A percentile compares a stretch with the other conserved stretches of the same genome.
These are phyloP conservation scores for Solanum hybrid DNA, from an alignment of 305 asterid species.

Conservation along the genomic window DNA sequence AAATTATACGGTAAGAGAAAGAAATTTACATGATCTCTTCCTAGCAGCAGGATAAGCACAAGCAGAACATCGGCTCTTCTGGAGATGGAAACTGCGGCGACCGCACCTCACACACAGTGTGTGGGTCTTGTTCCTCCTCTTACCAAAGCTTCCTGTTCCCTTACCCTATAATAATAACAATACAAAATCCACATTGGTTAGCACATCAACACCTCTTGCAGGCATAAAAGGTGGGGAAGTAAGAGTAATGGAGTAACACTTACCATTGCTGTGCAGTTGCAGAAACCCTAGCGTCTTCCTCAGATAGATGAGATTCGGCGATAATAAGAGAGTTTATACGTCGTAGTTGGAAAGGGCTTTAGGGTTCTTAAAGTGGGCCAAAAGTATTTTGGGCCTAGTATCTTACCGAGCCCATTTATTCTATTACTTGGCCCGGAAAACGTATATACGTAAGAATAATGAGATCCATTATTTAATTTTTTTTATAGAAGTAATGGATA, in stretches of 20 bases:
- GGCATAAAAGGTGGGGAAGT: background rate
- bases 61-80: constrained; percentile 93
- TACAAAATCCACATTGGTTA: background rate
- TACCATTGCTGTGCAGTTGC: constrained; percentile 12
- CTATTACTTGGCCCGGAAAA: background rate
- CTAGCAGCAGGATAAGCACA: constrained; percentile 95
- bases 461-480: background rate
- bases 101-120: constrained; percentile 89
- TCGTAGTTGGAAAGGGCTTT: background rate
- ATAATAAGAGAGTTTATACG: background rate
- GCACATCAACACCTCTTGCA: background rate
- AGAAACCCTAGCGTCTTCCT: constrained; percentile 24
- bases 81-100: constrained; percentile 90
- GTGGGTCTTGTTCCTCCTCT: constrained; percentile 97
- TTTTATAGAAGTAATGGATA: background rate
- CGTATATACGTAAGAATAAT: background rate
- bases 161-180: constrained; percentile 34
- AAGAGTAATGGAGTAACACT: background rate
- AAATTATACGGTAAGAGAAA: background rate
- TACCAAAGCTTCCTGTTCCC: constrained; percentile 93
- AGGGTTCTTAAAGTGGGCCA: constrained; percentile 1
- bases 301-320: background rate
- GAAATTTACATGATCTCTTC: constrained; percentile 59
- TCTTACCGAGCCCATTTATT: background rate
- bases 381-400: background rate